Evolutionary conservation across 345 rosid genomes (phyloP).

Genomic region (Passiflora organensis): DNA sequence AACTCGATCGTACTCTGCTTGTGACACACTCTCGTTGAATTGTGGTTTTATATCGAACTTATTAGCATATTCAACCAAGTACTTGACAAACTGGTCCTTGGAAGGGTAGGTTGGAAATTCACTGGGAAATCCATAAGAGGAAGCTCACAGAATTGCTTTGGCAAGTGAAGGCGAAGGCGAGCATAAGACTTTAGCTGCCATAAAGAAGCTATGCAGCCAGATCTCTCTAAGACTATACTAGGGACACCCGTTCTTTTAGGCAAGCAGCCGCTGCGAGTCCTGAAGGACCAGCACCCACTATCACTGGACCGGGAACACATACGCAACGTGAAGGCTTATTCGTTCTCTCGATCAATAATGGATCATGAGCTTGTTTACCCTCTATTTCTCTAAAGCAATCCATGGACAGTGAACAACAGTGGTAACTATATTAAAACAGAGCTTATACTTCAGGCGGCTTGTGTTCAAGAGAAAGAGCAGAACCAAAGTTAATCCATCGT

Average conservation of each 20-base stretch:
- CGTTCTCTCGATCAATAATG: no score
- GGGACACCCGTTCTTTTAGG: not conserved
- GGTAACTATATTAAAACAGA: no score
- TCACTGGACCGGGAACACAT: no score
- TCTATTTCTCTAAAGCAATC: conserved; percentile 58
- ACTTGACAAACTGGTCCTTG: not conserved
- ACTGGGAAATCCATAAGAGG: not conserved
- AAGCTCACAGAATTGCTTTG: not conserved
- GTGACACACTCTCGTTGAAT: not conserved
- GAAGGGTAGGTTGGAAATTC: not conserved
- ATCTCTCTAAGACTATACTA: not conserved
- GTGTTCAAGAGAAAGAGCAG: conserved; percentile 11
- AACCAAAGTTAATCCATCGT: conserved; percentile 16
- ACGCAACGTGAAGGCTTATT: no score
- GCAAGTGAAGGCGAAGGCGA: not conserved
- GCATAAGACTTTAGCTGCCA: not conserved
- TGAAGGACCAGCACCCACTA: no score
- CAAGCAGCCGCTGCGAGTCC: not conserved
- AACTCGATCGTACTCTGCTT: no score
- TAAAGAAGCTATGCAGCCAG: not conserved
- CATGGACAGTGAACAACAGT: conserved; percentile 27
- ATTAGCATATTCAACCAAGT: not conserved
- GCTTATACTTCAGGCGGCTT: no score
- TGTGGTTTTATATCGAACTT: not conserved
- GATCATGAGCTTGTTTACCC: no score